Evolutionary conservation across 1,284 basidiomycete species (phyloP), one percentile per base, ranked within the genome.

Genomic region (Volvariella volvacea): DNA sequence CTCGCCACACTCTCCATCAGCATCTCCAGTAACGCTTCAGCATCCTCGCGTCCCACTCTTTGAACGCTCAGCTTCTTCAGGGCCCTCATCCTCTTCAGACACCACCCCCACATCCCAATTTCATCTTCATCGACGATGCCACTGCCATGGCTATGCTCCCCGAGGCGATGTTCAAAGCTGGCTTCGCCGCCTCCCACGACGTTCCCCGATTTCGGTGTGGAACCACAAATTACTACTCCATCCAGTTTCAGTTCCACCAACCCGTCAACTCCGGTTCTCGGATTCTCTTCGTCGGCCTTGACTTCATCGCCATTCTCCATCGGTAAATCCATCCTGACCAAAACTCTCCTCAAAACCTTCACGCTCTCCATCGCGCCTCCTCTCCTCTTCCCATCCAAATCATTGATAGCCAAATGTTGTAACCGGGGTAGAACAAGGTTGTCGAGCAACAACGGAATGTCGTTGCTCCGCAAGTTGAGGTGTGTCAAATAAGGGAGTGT

Each of bases 381-480:
- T 0, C 46, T 22, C 2, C 61, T 49, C 31, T 52, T 57, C n/a
- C 61, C 63, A 43, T 65, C 62, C 15, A 65, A 50, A 41, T 64
- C 63, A 33, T 59, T 55, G 30, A 66, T 48, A 34, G 48, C 51
- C 15, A 66, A 52, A 3, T 42, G 43, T 14, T 44, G 49, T 31
- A 65, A 53, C 20, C 53, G 42, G 0, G 63, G 65, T 8, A 59
- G 43, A 37, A 60, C 51, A 36, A 65, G 52, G 17, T 50, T 50
- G 28, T 52, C 50, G 42, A 63, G 58, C 4, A 65, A 37, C 6
- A 52, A 43, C 2, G 59, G 53, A 38, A 65, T 42, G 48, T 61
- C 58, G 48, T 65, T 66, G 9, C 55, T 55, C 2, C 61, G 55
- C 15, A 66, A 53, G 6, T 52, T 49, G 16, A 65, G 56, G 22